Conservation (phyloP, 257 asterid genomes). For the Paulownia fortunei region DNA sequence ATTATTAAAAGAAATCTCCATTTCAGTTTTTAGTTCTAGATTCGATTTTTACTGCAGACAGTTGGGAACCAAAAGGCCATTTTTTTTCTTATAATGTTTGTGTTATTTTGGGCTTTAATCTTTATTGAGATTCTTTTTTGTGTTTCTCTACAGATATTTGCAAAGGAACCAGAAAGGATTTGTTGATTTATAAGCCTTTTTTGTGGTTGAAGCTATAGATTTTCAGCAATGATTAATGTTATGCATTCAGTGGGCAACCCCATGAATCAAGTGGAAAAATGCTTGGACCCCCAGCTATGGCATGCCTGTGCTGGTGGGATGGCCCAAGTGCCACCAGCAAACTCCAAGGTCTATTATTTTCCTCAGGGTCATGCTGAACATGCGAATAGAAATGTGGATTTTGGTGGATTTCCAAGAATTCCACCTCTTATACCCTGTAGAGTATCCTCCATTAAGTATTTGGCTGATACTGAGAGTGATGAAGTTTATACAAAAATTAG, state of each 20-base stretch:
- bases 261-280: constrained; percentile 55
- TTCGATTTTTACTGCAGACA: not conserved
- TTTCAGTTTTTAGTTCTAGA: constrained; percentile 12
- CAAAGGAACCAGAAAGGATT: constrained; percentile 7
- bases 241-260: constrained; percentile 59
- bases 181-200: not conserved
- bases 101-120: not conserved
- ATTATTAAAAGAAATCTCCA: not conserved
- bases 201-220: not conserved
- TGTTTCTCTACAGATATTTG: constrained; percentile 24
- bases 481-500: constrained; percentile 72
- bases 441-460: constrained; percentile 56
- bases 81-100: not conserved
- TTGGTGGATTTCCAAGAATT: constrained; percentile 48
- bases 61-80: not conserved
- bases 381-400: constrained; percentile 54
- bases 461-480: constrained; percentile 77
- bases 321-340: constrained; percentile 68
- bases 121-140: not conserved
- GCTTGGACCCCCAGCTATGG: constrained; percentile 80
- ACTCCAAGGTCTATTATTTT: constrained; percentile 67
- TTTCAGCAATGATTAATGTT: constrained; percentile 57
- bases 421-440: constrained; percentile 58
- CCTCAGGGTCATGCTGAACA: constrained; percentile 89
- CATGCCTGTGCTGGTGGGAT: constrained; percentile 94